Percentiles rank a stretch among this genome's conserved stretches.
These are phyloP conservation scores for Pythium utonaiense DNA, from an alignment of 352 stramenopile genomes.

Conservation along the genomic window DNA sequence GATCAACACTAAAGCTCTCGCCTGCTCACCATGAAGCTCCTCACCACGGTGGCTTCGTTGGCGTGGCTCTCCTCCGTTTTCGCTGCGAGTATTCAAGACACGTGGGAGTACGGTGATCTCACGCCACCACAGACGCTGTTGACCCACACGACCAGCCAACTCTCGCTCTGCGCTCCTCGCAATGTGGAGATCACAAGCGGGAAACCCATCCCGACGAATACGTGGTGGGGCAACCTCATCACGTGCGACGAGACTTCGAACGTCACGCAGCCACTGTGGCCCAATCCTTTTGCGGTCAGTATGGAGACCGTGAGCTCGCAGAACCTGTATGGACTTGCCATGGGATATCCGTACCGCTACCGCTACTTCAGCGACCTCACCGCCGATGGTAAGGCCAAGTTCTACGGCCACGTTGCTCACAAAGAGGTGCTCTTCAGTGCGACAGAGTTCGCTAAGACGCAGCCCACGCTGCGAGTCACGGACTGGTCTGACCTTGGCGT, in stretches of 20 bases:
- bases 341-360: slow-evolving; percentile 69
- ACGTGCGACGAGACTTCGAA: slow-evolving; percentile 51
- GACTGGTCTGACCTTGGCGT: slow-evolving; percentile 71
- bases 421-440: slow-evolving; percentile 66
- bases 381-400: slow-evolving; percentile 35
- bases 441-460: slow-evolving; percentile 40
- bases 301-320: slow-evolving; percentile 30
- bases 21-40: slow-evolving; percentile 5
- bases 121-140: slow-evolving; percentile 32
- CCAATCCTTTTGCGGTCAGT: slow-evolving; percentile 62
- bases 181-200: slow-evolving; percentile 46
- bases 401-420: slow-evolving; percentile 55
- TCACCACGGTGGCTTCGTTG: background rate
- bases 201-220: slow-evolving; percentile 67
- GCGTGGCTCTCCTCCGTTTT: background rate
- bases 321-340: slow-evolving; percentile 37
- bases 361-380: slow-evolving; percentile 53
- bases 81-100: slow-evolving; percentile 25
- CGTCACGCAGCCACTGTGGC: slow-evolving; percentile 52
- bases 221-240: slow-evolving; percentile 82
- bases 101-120: slow-evolving; percentile 46
- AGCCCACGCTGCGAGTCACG: slow-evolving; percentile 44
- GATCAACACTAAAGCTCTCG: background rate
- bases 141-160: slow-evolving; percentile 32
- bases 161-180: slow-evolving; percentile 45